Evolutionary conservation across 2,329 filamentous ascomycete genomes (phyloP).

Genomic region (Colletotrichum agaves): DNA sequence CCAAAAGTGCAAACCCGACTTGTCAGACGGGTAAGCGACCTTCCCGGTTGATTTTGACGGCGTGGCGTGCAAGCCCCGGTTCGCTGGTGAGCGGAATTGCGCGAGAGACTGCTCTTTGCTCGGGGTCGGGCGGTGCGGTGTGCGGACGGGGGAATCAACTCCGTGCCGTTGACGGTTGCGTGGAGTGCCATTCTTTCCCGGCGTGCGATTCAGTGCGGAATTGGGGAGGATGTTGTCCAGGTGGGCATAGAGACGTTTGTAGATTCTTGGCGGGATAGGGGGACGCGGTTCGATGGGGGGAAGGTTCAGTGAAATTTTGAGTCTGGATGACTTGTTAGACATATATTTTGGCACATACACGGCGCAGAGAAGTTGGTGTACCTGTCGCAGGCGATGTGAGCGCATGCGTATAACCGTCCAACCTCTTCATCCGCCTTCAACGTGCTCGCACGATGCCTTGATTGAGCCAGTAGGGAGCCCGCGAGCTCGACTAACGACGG

Average conservation of each 20-base stretch:
- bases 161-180: slow-evolving; percentile 44
- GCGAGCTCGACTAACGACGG: slow-evolving; percentile 77
- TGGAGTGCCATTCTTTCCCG: slow-evolving; percentile 45
- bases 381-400: slow-evolving; percentile 90
- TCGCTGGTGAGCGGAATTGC: slow-evolving; percentile 54
- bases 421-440: slow-evolving; percentile 90
- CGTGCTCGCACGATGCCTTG: slow-evolving; percentile 78
- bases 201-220: slow-evolving; percentile 47
- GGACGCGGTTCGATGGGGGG: slow-evolving; percentile 80
- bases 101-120: slow-evolving; percentile 58
- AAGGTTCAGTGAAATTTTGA: slow-evolving; percentile 81
- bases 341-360: too few species aligned
- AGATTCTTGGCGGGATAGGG: slow-evolving; percentile 81
- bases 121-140: slow-evolving; percentile 50
- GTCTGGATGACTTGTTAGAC: slow-evolving; percentile 48
- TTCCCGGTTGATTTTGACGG: slow-evolving; percentile 56
- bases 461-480: slow-evolving; percentile 80
- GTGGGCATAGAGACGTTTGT: slow-evolving; percentile 85
- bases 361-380: slow-evolving; percentile 46
- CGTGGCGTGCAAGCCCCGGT: slow-evolving; percentile 23
- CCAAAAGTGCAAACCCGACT: slow-evolving; percentile 68
- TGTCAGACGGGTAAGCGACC: slow-evolving; percentile 42
- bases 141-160: slow-evolving; percentile 41
- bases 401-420: slow-evolving; percentile 84
- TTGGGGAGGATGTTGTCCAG: slow-evolving; percentile 77